Evolutionary conservation across 495 filamentous ascomycete species (phyloP), one percentile per base, ranked within the genome.

Genomic region (Talaromyces proteolyticus): DNA sequence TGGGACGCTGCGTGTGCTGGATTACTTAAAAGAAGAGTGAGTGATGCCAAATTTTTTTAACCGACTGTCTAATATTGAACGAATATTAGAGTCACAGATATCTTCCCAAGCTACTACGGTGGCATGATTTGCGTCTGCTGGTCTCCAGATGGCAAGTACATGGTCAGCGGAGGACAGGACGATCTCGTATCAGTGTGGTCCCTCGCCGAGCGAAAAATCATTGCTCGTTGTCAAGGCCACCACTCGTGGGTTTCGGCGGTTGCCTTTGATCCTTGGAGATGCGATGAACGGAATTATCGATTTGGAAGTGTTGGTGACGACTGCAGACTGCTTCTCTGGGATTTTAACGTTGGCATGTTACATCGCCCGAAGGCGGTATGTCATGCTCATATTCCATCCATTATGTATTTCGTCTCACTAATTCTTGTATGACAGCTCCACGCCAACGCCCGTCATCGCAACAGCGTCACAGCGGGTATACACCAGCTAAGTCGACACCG

Each of bases 271-370:
- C 88, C 89, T 0, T 97, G 93, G 93, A 79, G 91, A 44, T 97
- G 93, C 64, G 93, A 97, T 60, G 89, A 92, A 55, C 78, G 85
- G 53, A 96, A 89, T 53, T 98, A 98, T 59, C 79, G 93, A 3
- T 94, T 98, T 55, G 93, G 94, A 22, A 94, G 87, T 56, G 94
- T 97, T 14, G 94, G 94, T 4, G 91, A 96, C 63, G 93, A 98
- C 62, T 87, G 93, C 57, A 70, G 89, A 47, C 65, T 98, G 25
- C 77, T 96, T 44, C 70, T 98, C 25, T 98, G 93, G 93, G 93
- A 98, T 71, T 98, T 98, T 65, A 93, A 84, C 51, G 91, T 96
- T 22, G 91, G 91, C 43, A 96, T 96, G 91, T 70, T 98, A 54
- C 85, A 92, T 62, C 80, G 93, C 25, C 94, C 93, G 1, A 89